Evolutionary conservation across 208 protist species (phyloP).

Genomic region (Acanthamoeba lenticulata): DNA sequence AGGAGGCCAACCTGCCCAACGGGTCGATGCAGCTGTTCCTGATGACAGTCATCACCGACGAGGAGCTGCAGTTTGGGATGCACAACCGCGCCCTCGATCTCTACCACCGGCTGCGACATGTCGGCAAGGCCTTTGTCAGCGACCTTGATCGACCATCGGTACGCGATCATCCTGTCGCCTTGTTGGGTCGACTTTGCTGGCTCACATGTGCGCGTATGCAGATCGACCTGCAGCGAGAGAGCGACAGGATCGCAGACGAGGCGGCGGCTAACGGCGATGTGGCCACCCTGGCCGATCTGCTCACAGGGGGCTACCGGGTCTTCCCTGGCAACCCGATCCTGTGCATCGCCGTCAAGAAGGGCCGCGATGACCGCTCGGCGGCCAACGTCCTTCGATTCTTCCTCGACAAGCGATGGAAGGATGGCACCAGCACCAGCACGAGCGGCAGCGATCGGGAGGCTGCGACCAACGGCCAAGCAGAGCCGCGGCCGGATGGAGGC

Average conservation of each 20-base stretch:
- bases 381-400: slow-evolving; percentile 14
- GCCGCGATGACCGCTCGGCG: background rate
- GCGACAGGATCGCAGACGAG: slow-evolving; percentile 1
- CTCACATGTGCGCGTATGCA: background rate
- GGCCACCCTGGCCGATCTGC: background rate
- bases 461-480: background rate
- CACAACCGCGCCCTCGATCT: slow-evolving; percentile 12
- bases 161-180: no score
- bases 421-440: background rate
- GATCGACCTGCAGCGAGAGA: background rate
- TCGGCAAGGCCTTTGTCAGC: slow-evolving; percentile 5
- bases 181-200: background rate
- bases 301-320: background rate
- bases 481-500: background rate
- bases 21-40: slow-evolving; percentile 19
- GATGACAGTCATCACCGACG: background rate
- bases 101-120: slow-evolving; percentile 20
- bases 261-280: background rate
- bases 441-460: background rate
- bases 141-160: slow-evolving; percentile 11
- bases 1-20: background rate
- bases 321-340: slow-evolving; percentile 4
- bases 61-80: slow-evolving; percentile 29
- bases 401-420: slow-evolving; percentile 38
- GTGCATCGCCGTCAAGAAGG: slow-evolving; percentile 37